Percentiles rank a stretch among this genome's conserved stretches.
Evolutionary conservation across 805 yeast species (phyloP).

Genomic region (Monosporozyma siamensis): DNA sequence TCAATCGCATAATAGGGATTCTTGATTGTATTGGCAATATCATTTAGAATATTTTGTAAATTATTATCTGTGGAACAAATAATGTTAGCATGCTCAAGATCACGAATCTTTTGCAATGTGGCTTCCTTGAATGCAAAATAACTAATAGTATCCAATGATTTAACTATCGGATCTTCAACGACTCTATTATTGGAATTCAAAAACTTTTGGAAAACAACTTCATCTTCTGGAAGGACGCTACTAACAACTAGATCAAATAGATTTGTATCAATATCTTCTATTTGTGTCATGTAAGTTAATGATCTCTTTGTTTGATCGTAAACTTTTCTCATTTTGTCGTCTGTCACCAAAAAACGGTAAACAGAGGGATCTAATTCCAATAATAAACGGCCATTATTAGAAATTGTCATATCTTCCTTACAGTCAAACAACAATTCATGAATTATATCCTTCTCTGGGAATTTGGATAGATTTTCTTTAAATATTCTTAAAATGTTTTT

Average conservation of each 20-base stretch:
- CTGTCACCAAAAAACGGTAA: constrained; percentile 37
- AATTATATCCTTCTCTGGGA: constrained; percentile 50
- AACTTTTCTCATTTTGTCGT: constrained; percentile 49
- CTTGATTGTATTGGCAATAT: constrained; percentile 71
- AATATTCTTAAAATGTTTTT: constrained; percentile 37
- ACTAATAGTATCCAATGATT: constrained; percentile 38
- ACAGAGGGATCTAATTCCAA: constrained; percentile 52
- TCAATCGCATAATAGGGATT: constrained; percentile 44
- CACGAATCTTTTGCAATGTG: constrained; percentile 65
- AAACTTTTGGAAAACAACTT: constrained; percentile 48
- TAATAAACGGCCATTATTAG: constrained; percentile 23
- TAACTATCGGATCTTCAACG: constrained; percentile 31
- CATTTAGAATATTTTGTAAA: constrained; percentile 71
- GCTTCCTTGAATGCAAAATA: constrained; percentile 72
- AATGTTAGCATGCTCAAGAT: constrained; percentile 58
- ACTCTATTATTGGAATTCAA: constrained; percentile 35
- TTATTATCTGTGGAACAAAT: constrained; percentile 54
- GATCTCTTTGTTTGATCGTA: constrained; percentile 75
- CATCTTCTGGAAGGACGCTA: constrained; percentile 44
- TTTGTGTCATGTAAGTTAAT: constrained; percentile 70
- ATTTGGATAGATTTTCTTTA: constrained; percentile 33
- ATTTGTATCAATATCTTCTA: constrained; percentile 59
- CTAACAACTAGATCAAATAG: constrained; percentile 42
- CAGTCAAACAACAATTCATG: constrained; percentile 34
- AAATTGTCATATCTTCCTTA: constrained; percentile 34